phyloP scores from a whole-genome alignment of 192 early-diverging fungal genomes.

The Podila epigama region DNA sequence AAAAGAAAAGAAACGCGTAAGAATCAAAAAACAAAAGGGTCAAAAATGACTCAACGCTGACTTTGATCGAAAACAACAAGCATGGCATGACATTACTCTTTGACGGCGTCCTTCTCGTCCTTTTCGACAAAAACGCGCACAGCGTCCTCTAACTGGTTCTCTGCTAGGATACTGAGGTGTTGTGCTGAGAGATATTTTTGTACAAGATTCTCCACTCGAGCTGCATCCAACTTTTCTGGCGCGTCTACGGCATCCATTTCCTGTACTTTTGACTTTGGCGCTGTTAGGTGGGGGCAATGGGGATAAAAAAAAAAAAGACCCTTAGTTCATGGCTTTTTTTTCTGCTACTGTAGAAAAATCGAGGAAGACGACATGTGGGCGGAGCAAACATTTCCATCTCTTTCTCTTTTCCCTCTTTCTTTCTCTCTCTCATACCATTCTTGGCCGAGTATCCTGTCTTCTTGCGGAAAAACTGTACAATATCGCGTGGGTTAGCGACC shows the following conservation, averaged over 20 bases:
- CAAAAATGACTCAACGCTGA: neutral
- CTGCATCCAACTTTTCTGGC: constrained; percentile 69
- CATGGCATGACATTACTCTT: constrained; percentile 56
- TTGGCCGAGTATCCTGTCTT: constrained; percentile 11
- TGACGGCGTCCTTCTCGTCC: constrained; percentile 84
- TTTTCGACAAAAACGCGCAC: constrained; percentile 84
- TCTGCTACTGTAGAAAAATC: neutral
- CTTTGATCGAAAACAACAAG: constrained; percentile 15
- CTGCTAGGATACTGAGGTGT: constrained; percentile 75
- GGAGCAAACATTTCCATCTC: neutral
- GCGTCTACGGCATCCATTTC: constrained; percentile 21
- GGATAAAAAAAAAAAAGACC: neutral
- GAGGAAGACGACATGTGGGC: neutral
- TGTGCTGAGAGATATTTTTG: constrained; percentile 69
- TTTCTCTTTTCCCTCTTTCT: neutral
- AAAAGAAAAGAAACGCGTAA: neutral
- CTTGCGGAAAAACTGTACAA: constrained; percentile 82
- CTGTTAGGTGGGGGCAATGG: neutral
- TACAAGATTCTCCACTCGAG: constrained; percentile 80
- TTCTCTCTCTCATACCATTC: neutral
- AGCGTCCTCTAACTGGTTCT: constrained; percentile 78
- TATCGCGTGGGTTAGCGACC: constrained; percentile 90
- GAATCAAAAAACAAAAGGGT: neutral
- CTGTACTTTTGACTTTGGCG: constrained; percentile 23
- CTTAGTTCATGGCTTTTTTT: too few species aligned